Base-by-base conservation (phyloP, 768 basidiomycete species). In the Mrakia gelida region DNA sequence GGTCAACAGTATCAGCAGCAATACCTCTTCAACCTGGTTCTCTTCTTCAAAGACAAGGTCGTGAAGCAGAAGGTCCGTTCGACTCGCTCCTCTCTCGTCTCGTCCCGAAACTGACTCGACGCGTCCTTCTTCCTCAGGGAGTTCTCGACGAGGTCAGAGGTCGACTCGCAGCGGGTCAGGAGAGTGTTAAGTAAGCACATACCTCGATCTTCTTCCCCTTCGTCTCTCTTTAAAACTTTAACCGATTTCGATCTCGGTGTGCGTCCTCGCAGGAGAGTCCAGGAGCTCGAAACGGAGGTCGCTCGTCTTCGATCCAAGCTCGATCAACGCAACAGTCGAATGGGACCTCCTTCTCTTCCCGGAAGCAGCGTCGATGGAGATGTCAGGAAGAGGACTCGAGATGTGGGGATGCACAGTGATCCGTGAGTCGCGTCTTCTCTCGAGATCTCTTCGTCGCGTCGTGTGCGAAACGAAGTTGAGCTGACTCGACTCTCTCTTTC, bases 61-160 rank as follows among this genome's bases (percentile, higher is more conserved):
- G 34, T 70, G 23, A 70, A 70, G 67, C 67, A 70, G 38, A 70
- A 70, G 67, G 67, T 70, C 9, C 41, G 41, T 70, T 34, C 67
- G 9, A 23, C 16, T 45, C 67, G 0, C 13, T 21, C 18, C 18
- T 26, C 18, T 70, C 67, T 16, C 41, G 4, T 38, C 41, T 26
- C 28, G 23, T 30, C 63, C 5, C 28, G 38, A 3, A 38, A 38
- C 59, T 59, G 59, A 59, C 11, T 13, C 23, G 59, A 26, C 59
- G 28, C 59, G 59, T 59, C 59, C 49, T 52, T 13, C 18, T 45
- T 45, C 49, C 15, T 9, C 38, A 70, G 67, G 26, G 38, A 21
- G 41, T 41, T 18, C 67, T 70, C 18, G 34, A 41, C 41, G 67
- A n/a, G 9, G 41, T 70, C 26, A 34, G 23, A n/a, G 67, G 41